Evolutionary conservation across 2,329 filamentous ascomycete species (phyloP).

Genomic region (Sporothrix mexicana): DNA sequence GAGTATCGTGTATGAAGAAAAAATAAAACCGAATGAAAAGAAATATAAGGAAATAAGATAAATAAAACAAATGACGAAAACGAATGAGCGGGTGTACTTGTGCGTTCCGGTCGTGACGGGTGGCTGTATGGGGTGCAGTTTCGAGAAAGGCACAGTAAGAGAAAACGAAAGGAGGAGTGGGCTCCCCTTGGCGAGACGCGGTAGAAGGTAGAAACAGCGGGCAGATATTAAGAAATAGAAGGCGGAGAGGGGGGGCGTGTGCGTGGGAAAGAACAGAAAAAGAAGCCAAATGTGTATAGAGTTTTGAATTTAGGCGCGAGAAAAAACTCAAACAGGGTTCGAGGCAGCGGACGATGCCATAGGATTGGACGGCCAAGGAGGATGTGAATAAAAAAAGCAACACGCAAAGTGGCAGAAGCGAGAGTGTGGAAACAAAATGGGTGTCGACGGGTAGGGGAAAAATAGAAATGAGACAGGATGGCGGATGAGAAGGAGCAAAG

Average conservation of each 20-base stretch:
- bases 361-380: conserved; percentile 31
- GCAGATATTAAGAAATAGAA: conserved; percentile 23
- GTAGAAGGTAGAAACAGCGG: conserved; percentile 11
- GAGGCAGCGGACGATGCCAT: conserved; percentile 18
- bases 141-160: not conserved
- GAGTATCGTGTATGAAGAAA: conserved; percentile 13
- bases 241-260: conserved; percentile 12
- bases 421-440: conserved; percentile 7
- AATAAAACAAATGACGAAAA: conserved; percentile 15
- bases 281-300: not conserved
- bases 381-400: conserved; percentile 29
- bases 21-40: not conserved
- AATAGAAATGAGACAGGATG: conserved; percentile 6
- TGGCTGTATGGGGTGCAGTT: conserved; percentile 7
- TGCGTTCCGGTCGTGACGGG: conserved; percentile 3
- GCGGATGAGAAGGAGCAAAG: not conserved
- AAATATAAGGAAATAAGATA: too few species aligned
- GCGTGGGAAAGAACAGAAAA: not conserved
- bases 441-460: conserved; percentile 10
- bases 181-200: conserved; percentile 24
- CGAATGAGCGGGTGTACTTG: conserved; percentile 20
- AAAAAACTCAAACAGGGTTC: conserved; percentile 32
- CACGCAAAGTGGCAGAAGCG: conserved; percentile 21
- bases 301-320: conserved; percentile 34
- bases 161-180: not conserved